A percentile compares a stretch with the other conserved stretches of the same genome.
phyloP scores from a whole-genome alignment of 2,329 filamentous ascomycete species.

The Aureobasidium vineae region DNA sequence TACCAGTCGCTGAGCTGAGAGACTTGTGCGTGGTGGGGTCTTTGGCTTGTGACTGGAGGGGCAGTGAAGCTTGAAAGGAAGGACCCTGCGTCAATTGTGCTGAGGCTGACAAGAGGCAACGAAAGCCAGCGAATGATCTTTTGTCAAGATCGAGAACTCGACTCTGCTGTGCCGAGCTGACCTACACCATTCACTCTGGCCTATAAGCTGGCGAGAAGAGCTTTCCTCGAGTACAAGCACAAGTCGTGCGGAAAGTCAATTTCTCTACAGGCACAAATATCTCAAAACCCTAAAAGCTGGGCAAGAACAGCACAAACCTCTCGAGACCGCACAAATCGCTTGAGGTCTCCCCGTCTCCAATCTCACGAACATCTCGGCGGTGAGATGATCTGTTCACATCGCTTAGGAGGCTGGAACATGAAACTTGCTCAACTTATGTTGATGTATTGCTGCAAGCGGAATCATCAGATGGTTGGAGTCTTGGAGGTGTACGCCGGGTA shows the following conservation, averaged over 20 bases:
- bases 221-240: background rate
- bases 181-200: background rate
- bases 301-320: constrained; percentile 1
- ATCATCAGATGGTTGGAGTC: background rate
- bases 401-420: background rate
- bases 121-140: background rate
- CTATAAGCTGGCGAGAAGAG: background rate
- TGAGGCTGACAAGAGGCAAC: background rate
- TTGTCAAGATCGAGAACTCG: background rate
- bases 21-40: constrained; percentile 17
- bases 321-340: background rate
- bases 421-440: constrained; percentile 19
- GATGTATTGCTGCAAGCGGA: constrained; percentile 14
- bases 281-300: background rate
- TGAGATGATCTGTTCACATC: background rate
- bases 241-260: constrained; percentile 11
- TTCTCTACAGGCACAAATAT: constrained; percentile 10
- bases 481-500: background rate
- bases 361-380: background rate
- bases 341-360: background rate
- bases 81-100: constrained; percentile 22
- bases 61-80: background rate
- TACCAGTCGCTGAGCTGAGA: background rate
- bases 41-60: background rate
- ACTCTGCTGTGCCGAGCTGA: background rate